Base-by-base conservation (phyloP, 768 basidiomycete species). In the Amanita polypyramis region DNA sequence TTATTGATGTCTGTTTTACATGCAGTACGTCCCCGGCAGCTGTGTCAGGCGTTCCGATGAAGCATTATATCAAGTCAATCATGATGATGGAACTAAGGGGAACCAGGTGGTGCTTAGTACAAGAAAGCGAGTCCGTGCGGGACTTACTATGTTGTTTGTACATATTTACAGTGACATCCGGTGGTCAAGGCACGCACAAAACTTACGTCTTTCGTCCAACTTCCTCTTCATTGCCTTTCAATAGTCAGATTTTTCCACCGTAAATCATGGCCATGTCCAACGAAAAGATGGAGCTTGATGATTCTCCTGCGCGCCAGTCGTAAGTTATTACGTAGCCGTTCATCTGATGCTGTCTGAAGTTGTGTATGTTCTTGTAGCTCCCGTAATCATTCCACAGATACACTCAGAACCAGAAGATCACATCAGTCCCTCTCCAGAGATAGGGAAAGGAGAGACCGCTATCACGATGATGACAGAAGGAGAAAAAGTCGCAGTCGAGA, bases 361-460 rank as follows among this genome's bases (percentile, higher is more conserved):
- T 11, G 21, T 25, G 15, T 40, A 27, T 45, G 52, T 49, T 21
- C 40, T 11, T 32, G 37, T 51, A 80, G 81, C 48, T 82, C 81
- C 52, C 80, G 84, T 56, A 82, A 82, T 60, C 77, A 79, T 61
- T 87, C 86, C 2, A 79, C 80, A 32, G 85, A 87, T 60, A 89
- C 85, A 8, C 77, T 79, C 55, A 78, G 76, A 37, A 87, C 85
- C 17, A 74, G 71, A 55, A 74, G 75, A 50, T 88, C 85, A 40
- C 84, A 86, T 56, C 73, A 78, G 52, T 90, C 88, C 8, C 68
- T 66, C 45, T 89, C 87, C 19, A 71, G 76, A 55, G 85, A 83
- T 47, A 68, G 71, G 43, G 67, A 83, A 43, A 80, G 80, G 30
- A 71, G 76, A 30, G 72, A 73, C 29, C 70, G 69, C 51, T 69